Conservation (phyloP, 2,329 filamentous ascomycete species). For the Aspergillus felis region DNA sequence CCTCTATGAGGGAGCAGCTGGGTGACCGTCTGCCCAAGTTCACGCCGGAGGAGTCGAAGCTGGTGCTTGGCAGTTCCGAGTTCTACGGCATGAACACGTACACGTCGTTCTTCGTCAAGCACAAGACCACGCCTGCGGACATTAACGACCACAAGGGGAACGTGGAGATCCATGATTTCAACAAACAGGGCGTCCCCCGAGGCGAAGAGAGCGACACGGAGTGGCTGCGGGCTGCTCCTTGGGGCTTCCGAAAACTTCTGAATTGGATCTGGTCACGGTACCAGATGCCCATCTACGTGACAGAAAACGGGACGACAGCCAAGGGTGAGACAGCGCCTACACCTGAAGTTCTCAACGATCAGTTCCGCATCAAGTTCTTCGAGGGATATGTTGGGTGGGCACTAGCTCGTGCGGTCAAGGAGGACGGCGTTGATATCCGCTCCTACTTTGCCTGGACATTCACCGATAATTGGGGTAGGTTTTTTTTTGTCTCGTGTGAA, state of each 20-base stretch:
- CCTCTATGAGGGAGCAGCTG: conserved; percentile 74
- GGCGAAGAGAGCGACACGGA: conserved; percentile 73
- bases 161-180: conserved; percentile 63
- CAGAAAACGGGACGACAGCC: conserved; percentile 76
- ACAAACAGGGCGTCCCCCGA: conserved; percentile 66
- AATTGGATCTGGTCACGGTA: conserved; percentile 71
- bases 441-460: conserved; percentile 80
- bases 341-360: conserved; percentile 66
- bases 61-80: conserved; percentile 74
- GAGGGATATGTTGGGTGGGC: conserved; percentile 64
- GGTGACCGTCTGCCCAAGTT: conserved; percentile 69
- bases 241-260: conserved; percentile 68
- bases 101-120: conserved; percentile 75
- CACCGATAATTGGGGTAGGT: conserved; percentile 59
- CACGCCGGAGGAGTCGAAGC: conserved; percentile 62
- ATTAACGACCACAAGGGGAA: conserved; percentile 68
- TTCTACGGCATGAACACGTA: conserved; percentile 91
- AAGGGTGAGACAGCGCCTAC: conserved; percentile 71
- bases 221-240: conserved; percentile 70
- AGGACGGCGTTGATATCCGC: conserved; percentile 68
- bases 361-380: conserved; percentile 73
- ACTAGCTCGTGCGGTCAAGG: conserved; percentile 56
- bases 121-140: conserved; percentile 51
- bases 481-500: background rate
- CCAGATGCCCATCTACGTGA: conserved; percentile 71